Conservation (phyloP, 192 early-diverging fungal species). For the Radiomyces spectabilis region DNA sequence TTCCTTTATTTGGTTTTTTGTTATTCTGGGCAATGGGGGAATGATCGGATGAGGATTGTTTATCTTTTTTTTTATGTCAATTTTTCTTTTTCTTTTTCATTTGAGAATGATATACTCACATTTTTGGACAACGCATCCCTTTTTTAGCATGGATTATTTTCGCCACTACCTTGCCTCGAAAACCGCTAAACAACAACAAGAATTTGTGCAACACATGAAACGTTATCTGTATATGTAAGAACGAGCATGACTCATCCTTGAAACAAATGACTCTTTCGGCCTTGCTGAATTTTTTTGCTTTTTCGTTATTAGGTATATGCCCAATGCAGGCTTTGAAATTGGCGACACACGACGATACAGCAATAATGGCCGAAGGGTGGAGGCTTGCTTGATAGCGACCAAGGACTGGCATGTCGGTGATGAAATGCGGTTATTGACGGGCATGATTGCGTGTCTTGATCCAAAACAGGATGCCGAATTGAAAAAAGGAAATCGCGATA, state of each 20-base stretch:
- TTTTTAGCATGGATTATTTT: slow-evolving; percentile 27
- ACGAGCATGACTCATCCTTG: too few relatives aligned
- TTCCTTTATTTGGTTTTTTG: too few relatives aligned
- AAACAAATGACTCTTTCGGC: too few relatives aligned
- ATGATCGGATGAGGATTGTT: neutral
- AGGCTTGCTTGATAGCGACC: slow-evolving; percentile 50
- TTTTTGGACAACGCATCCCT: too few relatives aligned
- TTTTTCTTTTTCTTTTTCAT: neutral
- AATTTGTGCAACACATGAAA: slow-evolving; percentile 37
- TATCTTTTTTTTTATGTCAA: neutral
- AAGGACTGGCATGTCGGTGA: slow-evolving; percentile 38
- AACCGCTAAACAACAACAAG: slow-evolving; percentile 21
- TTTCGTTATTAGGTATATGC: slow-evolving; percentile 31
- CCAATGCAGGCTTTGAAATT: slow-evolving; percentile 50
- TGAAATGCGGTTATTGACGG: slow-evolving; percentile 41
- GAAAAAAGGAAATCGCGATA: slow-evolving; percentile 38
- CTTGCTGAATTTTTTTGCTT: neutral
- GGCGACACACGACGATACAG: slow-evolving; percentile 43
- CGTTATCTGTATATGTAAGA: slow-evolving; percentile 29
- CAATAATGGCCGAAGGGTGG: slow-evolving; percentile 29
- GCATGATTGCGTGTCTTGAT: slow-evolving; percentile 40
- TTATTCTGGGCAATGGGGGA: too few relatives aligned
- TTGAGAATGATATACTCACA: too few relatives aligned
- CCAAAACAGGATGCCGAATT: slow-evolving; percentile 42
- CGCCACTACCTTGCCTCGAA: slow-evolving; percentile 22